Evolutionary conservation across 2,329 filamentous ascomycete genomes (phyloP), one percentile per base, ranked within the genome.

Genomic region (Penicillium sp.): DNA sequence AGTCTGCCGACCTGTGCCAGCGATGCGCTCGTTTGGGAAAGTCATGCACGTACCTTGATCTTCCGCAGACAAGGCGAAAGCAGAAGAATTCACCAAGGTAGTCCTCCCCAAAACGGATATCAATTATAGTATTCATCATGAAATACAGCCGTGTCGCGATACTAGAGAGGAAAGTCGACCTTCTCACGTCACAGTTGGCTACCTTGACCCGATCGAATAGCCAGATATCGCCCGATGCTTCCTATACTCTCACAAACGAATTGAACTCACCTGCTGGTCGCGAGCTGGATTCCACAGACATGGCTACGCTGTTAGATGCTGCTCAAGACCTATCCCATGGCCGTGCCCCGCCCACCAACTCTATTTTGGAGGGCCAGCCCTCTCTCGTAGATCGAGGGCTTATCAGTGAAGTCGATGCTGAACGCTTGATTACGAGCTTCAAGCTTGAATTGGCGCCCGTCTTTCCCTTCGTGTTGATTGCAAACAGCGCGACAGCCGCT

Each of bases 11-110:
- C 43, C 16, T 67, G 19, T 71, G 69, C 40, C 68, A 70, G 59
- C 60, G 65, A 6, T 68, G 65, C 52, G 64, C 64, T 63, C 69
- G 68, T 55, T 54, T 70, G 46, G 68, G 66, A 55, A 70, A 70
- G 59, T 54, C 63, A 58, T 70, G 68, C 56, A 69, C 63, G 26
- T 70, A 68, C 60, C 68, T 70, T 55, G 68, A 70, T 26, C 66
- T 70, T 55, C 68, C 68, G 28, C 68, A 70, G 65, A 69, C 65
- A 26, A 70, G 57, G 58, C 66, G 68, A 26, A 70, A 61, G 55
- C 60, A 61, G n/a, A 68, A 57, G 55, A 52, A 57, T 59, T 53
- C 61, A 48, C 45, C 45, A 30, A 48, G 45, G 45, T 48, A 48
- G n/a, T 30, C 13, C 26, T 30, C 11, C 14, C 45, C 5, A 1